A percentile compares a stretch with the other conserved stretches of the same genome.
Evolutionary conservation across 2,329 filamentous ascomycete species (phyloP).

Genomic region (Verticillium dahliae): DNA sequence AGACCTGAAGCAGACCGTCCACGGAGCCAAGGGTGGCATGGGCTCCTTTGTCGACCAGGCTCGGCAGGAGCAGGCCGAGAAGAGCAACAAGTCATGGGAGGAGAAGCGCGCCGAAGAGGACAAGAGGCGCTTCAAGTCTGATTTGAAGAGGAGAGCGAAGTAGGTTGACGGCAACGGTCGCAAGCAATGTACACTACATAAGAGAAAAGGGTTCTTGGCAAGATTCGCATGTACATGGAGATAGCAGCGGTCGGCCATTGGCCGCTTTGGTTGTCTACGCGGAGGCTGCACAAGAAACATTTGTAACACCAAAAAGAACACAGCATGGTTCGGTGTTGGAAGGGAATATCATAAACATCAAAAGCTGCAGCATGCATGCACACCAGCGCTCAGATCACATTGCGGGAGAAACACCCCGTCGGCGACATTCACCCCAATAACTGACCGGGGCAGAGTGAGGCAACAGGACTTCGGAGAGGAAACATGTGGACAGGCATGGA

Average conservation of each 20-base stretch:
- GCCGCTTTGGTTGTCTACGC: neutral
- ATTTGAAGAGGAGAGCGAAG: conserved; percentile 3
- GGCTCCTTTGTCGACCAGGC: conserved; percentile 22
- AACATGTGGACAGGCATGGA: neutral
- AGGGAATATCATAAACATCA: neutral
- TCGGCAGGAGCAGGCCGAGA: conserved; percentile 25
- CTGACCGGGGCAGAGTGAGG: neutral
- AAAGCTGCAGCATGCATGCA: neutral
- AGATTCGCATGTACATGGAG: neutral
- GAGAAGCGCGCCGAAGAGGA: conserved; percentile 26
- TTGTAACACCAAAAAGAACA: neutral
- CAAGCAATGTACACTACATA: conserved; percentile 7
- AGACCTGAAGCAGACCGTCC: conserved; percentile 30
- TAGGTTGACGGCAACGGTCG: neutral
- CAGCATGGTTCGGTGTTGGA: neutral
- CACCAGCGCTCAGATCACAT: neutral
- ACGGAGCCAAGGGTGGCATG: conserved; percentile 21
- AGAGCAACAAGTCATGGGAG: conserved; percentile 28
- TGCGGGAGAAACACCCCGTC: neutral
- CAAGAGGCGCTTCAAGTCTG: conserved; percentile 23
- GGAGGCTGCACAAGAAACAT: neutral
- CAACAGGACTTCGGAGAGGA: neutral
- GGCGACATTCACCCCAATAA: neutral
- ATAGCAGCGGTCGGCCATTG: neutral
- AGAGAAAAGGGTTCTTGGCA: neutral